phyloP scores from a whole-genome alignment of 148 eudicot species.

The Spergularia marina region DNA sequence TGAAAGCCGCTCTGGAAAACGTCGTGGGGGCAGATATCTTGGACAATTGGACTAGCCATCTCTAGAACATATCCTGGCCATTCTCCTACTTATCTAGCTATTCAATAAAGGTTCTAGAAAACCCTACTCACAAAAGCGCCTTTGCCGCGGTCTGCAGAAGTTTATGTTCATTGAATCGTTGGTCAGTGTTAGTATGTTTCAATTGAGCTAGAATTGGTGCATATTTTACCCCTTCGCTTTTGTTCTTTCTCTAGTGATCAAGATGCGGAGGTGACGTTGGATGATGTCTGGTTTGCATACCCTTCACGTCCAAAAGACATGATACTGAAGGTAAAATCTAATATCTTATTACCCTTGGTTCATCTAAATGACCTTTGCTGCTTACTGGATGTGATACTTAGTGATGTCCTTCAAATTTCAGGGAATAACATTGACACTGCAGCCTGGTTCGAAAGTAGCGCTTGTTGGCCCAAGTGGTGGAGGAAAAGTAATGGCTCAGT shows the following conservation, averaged over 20 bases:
- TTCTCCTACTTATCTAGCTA: too few relatives aligned
- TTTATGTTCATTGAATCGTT: neutral
- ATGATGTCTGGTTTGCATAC: conserved; percentile 94
- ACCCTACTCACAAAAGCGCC: too few relatives aligned
- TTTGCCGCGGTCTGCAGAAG: neutral
- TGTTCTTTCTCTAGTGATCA: conserved; percentile 33
- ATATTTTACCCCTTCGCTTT: neutral
- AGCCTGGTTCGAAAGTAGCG: conserved; percentile 85
- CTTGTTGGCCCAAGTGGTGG: conserved; percentile 99
- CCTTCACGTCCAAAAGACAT: conserved; percentile 85
- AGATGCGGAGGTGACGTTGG: conserved; percentile 71
- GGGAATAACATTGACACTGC: conserved; percentile 73
- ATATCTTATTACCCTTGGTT: neutral
- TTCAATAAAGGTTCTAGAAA: too few relatives aligned
- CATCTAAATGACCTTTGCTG: neutral
- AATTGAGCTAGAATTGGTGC: neutral
- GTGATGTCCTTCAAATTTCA: conserved; percentile 28
- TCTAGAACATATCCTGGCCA: too few relatives aligned
- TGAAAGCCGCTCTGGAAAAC: too few relatives aligned
- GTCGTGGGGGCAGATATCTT: too few relatives aligned
- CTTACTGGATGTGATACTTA: conserved; percentile 4
- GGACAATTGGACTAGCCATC: too few relatives aligned
- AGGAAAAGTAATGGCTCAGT: conserved; percentile 56
- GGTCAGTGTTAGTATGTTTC: neutral
- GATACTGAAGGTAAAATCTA: conserved; percentile 70